A percentile compares a stretch with the other conserved stretches of the same genome.
Conservation (phyloP, 179 eudicot species). For the Carnegiea gigantea region DNA sequence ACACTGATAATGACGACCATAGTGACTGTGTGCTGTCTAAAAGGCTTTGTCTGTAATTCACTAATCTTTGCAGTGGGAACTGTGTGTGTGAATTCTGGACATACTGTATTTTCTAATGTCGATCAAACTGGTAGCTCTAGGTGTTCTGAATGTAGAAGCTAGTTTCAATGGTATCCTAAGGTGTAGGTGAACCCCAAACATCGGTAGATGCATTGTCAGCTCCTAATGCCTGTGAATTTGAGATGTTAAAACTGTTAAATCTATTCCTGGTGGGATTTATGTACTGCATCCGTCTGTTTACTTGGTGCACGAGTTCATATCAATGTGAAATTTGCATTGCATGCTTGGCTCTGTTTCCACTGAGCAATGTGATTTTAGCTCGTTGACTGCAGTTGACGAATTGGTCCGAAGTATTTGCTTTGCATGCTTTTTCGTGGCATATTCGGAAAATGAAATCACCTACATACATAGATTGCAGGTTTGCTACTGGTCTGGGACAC, state of each 20-base stretch:
- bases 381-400: no score
- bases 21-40: constrained; percentile 32
- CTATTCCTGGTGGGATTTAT: not conserved
- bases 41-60: constrained; percentile 64
- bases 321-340: not conserved
- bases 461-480: not conserved
- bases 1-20: constrained; percentile 12
- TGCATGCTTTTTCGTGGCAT: not conserved
- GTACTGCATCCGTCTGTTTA: not conserved
- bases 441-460: not conserved
- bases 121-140: constrained; percentile 51
- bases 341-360: not conserved
- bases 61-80: constrained; percentile 88
- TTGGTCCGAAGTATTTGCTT: not conserved
- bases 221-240: constrained; percentile 25
- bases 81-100: constrained; percentile 74
- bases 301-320: not conserved
- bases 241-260: not conserved
- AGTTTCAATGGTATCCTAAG: constrained; percentile 45
- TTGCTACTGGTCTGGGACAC: not conserved
- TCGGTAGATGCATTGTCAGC: constrained; percentile 25
- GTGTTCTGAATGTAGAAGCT: constrained; percentile 50
- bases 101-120: constrained; percentile 45
- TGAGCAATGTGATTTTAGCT: no score
- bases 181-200: constrained; percentile 28